Conservation (phyloP, 805 yeast species). For the Candida dajiaensis region DNA sequence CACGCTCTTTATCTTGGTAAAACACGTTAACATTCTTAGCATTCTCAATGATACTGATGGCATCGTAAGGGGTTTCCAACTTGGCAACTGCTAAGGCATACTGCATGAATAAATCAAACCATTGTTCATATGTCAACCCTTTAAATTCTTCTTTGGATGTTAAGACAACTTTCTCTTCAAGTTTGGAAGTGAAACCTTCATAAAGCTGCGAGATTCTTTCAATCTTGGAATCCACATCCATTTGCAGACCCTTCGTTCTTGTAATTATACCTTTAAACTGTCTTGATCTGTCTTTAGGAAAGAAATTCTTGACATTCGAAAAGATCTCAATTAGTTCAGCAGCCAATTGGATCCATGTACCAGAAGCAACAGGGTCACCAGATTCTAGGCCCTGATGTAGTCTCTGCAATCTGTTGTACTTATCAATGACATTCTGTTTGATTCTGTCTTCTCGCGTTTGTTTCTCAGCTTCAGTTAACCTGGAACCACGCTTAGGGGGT, state of each 20-base stretch:
- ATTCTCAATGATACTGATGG: slow-evolving; percentile 62
- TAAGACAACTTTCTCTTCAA: slow-evolving; percentile 33
- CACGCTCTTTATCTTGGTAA: slow-evolving; percentile 54
- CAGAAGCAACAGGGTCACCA: slow-evolving; percentile 55
- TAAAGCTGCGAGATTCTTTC: slow-evolving; percentile 61
- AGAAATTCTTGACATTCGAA: slow-evolving; percentile 69
- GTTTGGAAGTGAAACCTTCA: slow-evolving; percentile 42
- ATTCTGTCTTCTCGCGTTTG: slow-evolving; percentile 52
- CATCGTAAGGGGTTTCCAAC: slow-evolving; percentile 54
- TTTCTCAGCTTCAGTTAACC: slow-evolving; percentile 38
- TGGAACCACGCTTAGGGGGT: slow-evolving; percentile 27
- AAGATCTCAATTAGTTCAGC: slow-evolving; percentile 81
- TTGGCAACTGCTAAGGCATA: slow-evolving; percentile 64
- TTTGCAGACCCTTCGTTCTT: slow-evolving; percentile 52
- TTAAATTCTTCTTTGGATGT: slow-evolving; percentile 59
- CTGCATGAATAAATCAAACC: slow-evolving; percentile 84
- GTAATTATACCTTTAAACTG: slow-evolving; percentile 62
- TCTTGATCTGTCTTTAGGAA: slow-evolving; percentile 68
- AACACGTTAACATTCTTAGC: slow-evolving; percentile 80
- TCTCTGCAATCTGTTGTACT: slow-evolving; percentile 47
- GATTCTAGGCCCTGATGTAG: slow-evolving; percentile 41
- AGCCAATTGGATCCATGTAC: slow-evolving; percentile 80
- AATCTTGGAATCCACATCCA: slow-evolving; percentile 68
- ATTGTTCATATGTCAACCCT: slow-evolving; percentile 68
- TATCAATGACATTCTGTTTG: slow-evolving; percentile 49